Evolutionary conservation across 2,329 filamentous ascomycete genomes (phyloP), one percentile per base, ranked within the genome.

Genomic region (Xylariaceae sp.): DNA sequence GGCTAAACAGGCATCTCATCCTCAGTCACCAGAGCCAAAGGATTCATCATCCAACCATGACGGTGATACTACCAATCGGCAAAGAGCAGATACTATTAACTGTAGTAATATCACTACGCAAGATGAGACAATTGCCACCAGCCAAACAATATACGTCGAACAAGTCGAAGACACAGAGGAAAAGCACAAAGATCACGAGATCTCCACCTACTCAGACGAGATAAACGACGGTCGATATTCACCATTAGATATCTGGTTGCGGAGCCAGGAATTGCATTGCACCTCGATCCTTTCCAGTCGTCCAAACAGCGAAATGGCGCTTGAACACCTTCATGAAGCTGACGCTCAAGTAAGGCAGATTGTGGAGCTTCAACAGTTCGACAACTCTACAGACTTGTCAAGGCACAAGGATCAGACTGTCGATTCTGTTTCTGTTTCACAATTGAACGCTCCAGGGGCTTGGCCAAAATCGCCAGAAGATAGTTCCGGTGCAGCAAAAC

Each of bases 231-330:
- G 60, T 26, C 60, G 60, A 17, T 56, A 64, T 52, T 72, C 69
- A 4, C 68, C 69, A 19, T 53, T 72, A 21, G 64, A 70, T 40
- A 51, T 70, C 23, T 73, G 70, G 70, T 51, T 73, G 37, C 60
- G 69, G 8, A 70, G 63, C 17, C 69, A 71, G 55, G 63, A 64
- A 17, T 40, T 68, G 11, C 66, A 67, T 23, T 55, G 57, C 11
- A 41, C 37, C 41, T 69, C 65, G 19, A 46, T 52, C 8, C 33
- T 60, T 24, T 65, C 67, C 21, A 67, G 60, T n/a, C 60, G 60
- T 33, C 54, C 55, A 19, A 63, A 61, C 5, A 62, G 64, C 19
- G 58, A 58, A 31, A 65, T 63, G 26, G 43, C 28, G n/a, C 53
- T 54, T 16, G 55, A 53, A 21, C 44, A 49, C 16, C 26, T 48